Base-by-base conservation (phyloP, 495 filamentous ascomycete species). In the Usnea hakonensis region DNA sequence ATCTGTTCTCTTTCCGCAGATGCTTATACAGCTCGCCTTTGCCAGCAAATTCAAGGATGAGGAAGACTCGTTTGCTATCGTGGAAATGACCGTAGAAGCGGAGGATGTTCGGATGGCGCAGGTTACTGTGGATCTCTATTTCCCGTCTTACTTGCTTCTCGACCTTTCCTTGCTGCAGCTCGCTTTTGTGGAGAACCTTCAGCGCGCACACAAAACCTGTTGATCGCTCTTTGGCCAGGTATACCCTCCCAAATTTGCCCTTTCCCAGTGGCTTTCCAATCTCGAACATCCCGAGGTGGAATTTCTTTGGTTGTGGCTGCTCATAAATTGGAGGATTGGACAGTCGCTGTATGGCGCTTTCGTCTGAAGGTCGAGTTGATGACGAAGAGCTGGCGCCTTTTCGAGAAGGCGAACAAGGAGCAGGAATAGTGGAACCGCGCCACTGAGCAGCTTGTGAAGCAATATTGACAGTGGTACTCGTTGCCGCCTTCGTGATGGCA, bases 201-300 rank as follows among this genome's bases (percentile, higher is more conserved):
- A 98, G 81, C 10, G 92, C 94, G 75, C 94, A 98, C 61, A 98
- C 90, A 75, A 96, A 98, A 64, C 90, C 89, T 26, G 84, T 89
- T 50, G 83, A 87, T 35, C 91, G 84, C 73, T 98, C 94, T 62
- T 92, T 90, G 50, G 93, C 94, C 3, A 98, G 84, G 71, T 98
- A 98, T 1, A 98, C 94, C 52, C 95, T 84, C 6, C 94, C 94
- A 70, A 97, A 98, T 74, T 98, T 98, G 58, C 94, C 94, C 73
- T 97, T 98, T 11, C 94, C 94, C 7, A 98, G 78, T 3, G 94
- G 95, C 54, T 92, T 89, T 13, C 94, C 94, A 67, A 98, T 97
- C 69, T 98, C 94, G 70, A 98, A 98, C 94, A 98, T 97, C 72
- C 93, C 91, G 3, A 98, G 86, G 66, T 97, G 91, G 71, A 94